A percentile compares a stretch with the other conserved stretches of the same genome.
phyloP scores from a whole-genome alignment of 805 yeast genomes.

The Pichia thaimueangensis region DNA sequence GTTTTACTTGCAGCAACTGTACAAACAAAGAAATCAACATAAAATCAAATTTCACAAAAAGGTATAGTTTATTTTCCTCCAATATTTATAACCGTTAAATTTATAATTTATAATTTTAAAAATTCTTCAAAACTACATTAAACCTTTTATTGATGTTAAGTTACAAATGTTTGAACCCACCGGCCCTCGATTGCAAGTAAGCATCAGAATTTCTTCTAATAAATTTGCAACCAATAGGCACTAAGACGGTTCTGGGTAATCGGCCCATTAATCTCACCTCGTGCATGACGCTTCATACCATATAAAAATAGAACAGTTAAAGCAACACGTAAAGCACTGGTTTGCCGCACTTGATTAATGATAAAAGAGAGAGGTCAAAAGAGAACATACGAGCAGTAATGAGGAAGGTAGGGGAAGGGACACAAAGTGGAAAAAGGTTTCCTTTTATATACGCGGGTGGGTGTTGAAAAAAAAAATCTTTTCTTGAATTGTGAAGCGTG shows the following conservation, averaged over 20 bases:
- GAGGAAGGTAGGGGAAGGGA: neutral
- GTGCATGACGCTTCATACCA: constrained; percentile 56
- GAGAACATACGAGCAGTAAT: too few relatives aligned
- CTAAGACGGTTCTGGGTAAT: constrained; percentile 51
- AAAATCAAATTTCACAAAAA: neutral
- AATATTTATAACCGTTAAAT: too few relatives aligned
- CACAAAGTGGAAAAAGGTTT: neutral
- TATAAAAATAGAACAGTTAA: constrained; percentile 32
- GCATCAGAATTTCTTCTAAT: neutral
- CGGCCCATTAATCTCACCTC: constrained; percentile 50
- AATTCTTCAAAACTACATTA: neutral
- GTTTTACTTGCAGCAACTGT: constrained; percentile 55
- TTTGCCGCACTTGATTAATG: constrained; percentile 58
- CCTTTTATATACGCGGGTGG: too few relatives aligned
- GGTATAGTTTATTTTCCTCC: too few relatives aligned
- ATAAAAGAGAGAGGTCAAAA: constrained; percentile 18
- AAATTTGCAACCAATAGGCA: constrained; percentile 42
- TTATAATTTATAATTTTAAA: too few relatives aligned
- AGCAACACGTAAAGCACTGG: constrained; percentile 74
- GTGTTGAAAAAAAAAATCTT: too few relatives aligned
- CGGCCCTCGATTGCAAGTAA: constrained; percentile 48
- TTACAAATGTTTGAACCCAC: constrained; percentile 50
- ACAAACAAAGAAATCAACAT: constrained; percentile 32
- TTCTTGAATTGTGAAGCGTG: too few relatives aligned
- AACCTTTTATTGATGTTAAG: too few relatives aligned